phyloP scores from a whole-genome alignment of 208 protist genomes.

The Trichomonas tenax region DNA sequence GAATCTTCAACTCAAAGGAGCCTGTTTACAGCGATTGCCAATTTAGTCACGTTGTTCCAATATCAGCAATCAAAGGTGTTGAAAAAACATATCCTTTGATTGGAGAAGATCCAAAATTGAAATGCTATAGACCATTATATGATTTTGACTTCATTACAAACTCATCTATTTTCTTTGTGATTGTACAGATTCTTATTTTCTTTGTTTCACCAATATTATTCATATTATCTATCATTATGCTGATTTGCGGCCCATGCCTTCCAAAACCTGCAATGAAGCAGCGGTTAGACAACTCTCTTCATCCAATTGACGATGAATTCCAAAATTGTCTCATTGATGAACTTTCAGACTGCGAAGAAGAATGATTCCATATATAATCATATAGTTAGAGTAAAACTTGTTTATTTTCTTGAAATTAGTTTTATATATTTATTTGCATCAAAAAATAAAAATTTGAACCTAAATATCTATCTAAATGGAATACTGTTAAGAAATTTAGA shows the following conservation, averaged over 20 bases:
- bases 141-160: neutral
- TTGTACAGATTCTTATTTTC: neutral
- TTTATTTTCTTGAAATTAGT: too few species aligned
- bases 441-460: too few species aligned
- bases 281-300: neutral
- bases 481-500: too few species aligned
- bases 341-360: neutral
- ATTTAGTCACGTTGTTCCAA: neutral
- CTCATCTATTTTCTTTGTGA: neutral
- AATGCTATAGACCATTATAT: neutral
- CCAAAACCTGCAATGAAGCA: neutral
- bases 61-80: neutral
- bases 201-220: neutral
- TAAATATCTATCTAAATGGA: too few species aligned
- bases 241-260: neutral
- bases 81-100: neutral
- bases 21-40: neutral
- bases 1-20: neutral
- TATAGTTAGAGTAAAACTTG: too few species aligned
- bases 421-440: too few species aligned
- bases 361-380: too few species aligned
- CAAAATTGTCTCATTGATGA: neutral
- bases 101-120: neutral
- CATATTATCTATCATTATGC: neutral
- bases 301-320: neutral